Conservation (phyloP, 225 moss, liverwort and hornwort species). For the Antitrichia curtipendula region DNA sequence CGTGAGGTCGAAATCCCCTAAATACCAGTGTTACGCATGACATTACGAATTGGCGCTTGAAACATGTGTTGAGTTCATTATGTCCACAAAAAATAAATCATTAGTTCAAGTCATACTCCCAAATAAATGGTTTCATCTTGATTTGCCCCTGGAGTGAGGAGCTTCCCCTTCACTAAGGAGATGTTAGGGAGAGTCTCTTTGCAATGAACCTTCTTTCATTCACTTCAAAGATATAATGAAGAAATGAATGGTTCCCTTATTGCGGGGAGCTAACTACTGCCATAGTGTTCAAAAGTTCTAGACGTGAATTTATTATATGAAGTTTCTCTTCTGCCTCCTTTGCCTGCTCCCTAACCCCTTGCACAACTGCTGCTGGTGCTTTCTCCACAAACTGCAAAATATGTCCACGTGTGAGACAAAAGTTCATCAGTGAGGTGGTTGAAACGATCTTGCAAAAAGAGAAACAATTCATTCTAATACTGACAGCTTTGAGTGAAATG, state of each 20-base stretch:
- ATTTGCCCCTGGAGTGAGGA: not conserved
- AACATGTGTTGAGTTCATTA: not conserved
- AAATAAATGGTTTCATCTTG: not conserved
- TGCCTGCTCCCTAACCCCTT: conserved; percentile 62
- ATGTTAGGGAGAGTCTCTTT: too few relatives aligned
- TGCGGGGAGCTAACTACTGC: conserved; percentile 26
- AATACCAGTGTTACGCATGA: not conserved
- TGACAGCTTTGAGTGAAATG: not conserved
- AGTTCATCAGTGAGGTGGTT: not conserved
- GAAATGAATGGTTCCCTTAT: not conserved
- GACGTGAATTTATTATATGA: conserved; percentile 36
- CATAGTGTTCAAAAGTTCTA: conserved; percentile 41
- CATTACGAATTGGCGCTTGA: not conserved
- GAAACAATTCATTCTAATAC: not conserved
- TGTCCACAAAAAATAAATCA: not conserved
- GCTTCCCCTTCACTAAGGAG: not conserved
- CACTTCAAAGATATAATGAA: not conserved
- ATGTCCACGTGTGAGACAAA: not conserved
- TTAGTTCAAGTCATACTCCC: not conserved
- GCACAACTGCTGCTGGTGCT: conserved; percentile 60
- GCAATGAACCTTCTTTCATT: not conserved
- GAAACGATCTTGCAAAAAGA: not conserved
- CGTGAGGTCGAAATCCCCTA: not conserved
- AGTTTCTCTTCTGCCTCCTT: conserved; percentile 75
- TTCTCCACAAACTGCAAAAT: conserved; percentile 75